Percentiles rank a stretch among this genome's conserved stretches.
Evolutionary conservation across 78 protist species (phyloP).

Genomic region (Planoprotostelium fungivorum): DNA sequence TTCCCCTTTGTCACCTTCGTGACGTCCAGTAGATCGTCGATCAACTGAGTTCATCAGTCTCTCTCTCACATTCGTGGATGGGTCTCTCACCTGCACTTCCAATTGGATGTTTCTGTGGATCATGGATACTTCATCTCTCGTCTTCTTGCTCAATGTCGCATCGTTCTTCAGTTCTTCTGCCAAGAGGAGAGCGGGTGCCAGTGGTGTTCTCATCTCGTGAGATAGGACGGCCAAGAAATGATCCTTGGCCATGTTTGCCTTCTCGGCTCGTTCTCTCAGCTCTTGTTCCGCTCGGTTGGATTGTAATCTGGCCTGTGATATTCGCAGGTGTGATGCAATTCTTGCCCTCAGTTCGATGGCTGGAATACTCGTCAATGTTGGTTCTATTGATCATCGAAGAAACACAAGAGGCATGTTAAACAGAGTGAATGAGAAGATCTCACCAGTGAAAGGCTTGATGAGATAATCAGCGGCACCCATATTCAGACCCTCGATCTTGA

Average conservation of each 20-base stretch:
- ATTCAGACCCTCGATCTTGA: slow-evolving; percentile 18
- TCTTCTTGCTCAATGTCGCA: not conserved
- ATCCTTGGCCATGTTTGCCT: slow-evolving; percentile 37
- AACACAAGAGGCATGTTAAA: slow-evolving; percentile 44
- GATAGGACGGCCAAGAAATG: slow-evolving; percentile 44
- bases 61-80: not conserved
- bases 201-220: slow-evolving; percentile 55
- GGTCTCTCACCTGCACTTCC: not conserved
- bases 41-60: slow-evolving; percentile 16
- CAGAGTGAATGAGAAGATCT: slow-evolving; percentile 28
- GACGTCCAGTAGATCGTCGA: slow-evolving; percentile 48
- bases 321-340: slow-evolving; percentile 23
- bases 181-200: not conserved
- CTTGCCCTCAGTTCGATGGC: not conserved
- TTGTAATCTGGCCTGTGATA: slow-evolving; percentile 18
- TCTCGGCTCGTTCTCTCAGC: slow-evolving; percentile 7
- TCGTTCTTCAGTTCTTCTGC: not conserved
- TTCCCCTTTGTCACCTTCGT: slow-evolving; percentile 39
- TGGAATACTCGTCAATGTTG: slow-evolving; percentile 18
- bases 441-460: slow-evolving; percentile 43
- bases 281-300: slow-evolving; percentile 23
- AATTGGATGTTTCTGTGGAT: not conserved
- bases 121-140: not conserved
- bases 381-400: slow-evolving; percentile 20
- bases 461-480: slow-evolving; percentile 57